A percentile compares a stretch with the other conserved stretches of the same genome.
Conservation (phyloP, 441 rosid species). For the Kokia cookei region DNA sequence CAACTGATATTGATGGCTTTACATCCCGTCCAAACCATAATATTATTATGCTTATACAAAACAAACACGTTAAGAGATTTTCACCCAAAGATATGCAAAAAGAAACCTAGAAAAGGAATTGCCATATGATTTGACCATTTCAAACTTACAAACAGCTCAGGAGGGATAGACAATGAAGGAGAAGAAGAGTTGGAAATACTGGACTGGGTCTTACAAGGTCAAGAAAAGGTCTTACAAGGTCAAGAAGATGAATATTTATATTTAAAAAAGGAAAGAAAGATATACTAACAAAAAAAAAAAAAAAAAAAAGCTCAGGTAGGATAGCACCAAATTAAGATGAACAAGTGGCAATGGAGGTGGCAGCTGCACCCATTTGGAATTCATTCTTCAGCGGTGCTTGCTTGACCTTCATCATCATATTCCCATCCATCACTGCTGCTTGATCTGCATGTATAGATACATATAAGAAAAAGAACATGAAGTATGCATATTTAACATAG, state of each 20-base stretch:
- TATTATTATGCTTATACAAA: too few relatives aligned
- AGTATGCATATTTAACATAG: too few relatives aligned
- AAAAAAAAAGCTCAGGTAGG: constrained; percentile 71
- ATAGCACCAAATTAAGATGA: constrained; percentile 56
- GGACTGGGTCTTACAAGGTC: constrained; percentile 87
- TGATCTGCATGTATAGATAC: background rate
- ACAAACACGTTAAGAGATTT: too few relatives aligned
- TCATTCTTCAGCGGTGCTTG: background rate
- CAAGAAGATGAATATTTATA: constrained; percentile 43
- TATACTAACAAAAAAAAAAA: background rate
- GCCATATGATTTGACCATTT: background rate
- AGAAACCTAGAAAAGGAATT: too few relatives aligned
- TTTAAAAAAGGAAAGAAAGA: background rate
- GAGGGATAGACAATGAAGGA: constrained; percentile 94
- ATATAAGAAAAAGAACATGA: background rate
- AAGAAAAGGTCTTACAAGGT: constrained; percentile 99
- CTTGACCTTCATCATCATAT: background rate
- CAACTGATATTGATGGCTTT: constrained; percentile 4
- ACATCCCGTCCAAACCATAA: too few relatives aligned
- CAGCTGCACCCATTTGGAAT: background rate
- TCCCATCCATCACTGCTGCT: constrained; percentile 1
- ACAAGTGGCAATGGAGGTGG: background rate
- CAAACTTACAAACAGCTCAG: constrained; percentile 60
- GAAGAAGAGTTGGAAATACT: constrained; percentile 44
- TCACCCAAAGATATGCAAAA: background rate